phyloP scores from a whole-genome alignment of 2,329 filamentous ascomycete genomes.

The Esteya vermicola region DNA sequence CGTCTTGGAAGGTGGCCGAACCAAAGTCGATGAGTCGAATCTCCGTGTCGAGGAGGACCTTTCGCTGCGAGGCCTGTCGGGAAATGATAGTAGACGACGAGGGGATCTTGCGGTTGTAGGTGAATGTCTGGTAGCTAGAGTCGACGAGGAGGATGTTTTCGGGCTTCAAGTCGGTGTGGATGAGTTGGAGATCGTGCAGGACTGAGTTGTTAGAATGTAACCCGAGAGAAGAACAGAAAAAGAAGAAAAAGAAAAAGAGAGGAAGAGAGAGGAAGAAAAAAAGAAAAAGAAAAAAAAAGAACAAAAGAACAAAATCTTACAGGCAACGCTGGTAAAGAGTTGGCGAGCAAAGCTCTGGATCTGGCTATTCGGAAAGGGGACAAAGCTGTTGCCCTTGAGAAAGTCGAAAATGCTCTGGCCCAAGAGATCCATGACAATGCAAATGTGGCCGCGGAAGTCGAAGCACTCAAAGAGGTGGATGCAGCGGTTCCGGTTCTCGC shows the following conservation, averaged over 20 bases:
- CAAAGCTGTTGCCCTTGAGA: slow-evolving; percentile 85
- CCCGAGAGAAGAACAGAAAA: neutral
- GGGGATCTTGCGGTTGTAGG: slow-evolving; percentile 55
- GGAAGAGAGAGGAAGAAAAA: neutral
- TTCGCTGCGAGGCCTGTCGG: slow-evolving; percentile 47
- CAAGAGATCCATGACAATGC: slow-evolving; percentile 62
- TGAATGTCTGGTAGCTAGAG: slow-evolving; percentile 53
- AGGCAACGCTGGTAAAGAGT: slow-evolving; percentile 94
- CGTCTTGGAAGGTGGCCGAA: slow-evolving; percentile 58
- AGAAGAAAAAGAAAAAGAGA: neutral
- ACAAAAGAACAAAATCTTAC: slow-evolving; percentile 38
- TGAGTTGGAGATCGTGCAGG: slow-evolving; percentile 90
- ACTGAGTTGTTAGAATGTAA: slow-evolving; percentile 33
- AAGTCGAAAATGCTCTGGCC: slow-evolving; percentile 98
- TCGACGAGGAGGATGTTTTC: slow-evolving; percentile 57
- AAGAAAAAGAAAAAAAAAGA: slow-evolving; percentile 19
- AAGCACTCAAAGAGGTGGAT: slow-evolving; percentile 96
- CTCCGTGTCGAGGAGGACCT: slow-evolving; percentile 53
- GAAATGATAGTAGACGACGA: slow-evolving; percentile 47
- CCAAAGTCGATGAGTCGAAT: slow-evolving; percentile 60
- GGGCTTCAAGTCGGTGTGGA: slow-evolving; percentile 71
- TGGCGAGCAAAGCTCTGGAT: slow-evolving; percentile 96
- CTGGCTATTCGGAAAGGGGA: slow-evolving; percentile 95
- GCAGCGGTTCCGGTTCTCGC: slow-evolving; percentile 84
- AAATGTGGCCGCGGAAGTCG: slow-evolving; percentile 94